These are phyloP conservation scores for Avena insularis DNA, from an alignment of 176 grass and related monocot species.

Conservation along the genomic window DNA sequence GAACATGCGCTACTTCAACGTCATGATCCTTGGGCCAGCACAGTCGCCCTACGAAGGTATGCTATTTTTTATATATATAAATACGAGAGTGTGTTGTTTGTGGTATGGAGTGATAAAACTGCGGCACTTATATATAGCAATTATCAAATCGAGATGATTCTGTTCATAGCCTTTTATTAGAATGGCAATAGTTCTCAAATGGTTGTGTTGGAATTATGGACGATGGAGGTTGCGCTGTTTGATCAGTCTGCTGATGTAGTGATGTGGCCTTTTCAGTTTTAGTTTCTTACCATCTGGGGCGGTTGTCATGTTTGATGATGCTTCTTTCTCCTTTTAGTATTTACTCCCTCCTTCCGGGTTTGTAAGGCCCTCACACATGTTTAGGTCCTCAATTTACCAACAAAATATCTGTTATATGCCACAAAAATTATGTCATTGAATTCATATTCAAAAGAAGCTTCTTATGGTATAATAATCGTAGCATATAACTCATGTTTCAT, in stretches of 20 bases:
- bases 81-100: not conserved
- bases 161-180: not conserved
- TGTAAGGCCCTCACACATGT: not conserved
- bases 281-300: not conserved
- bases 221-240: not conserved
- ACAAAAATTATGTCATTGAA: not conserved
- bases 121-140: not conserved
- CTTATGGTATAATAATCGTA: not conserved
- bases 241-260: not conserved
- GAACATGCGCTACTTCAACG: slow-evolving; percentile 99
- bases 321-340: slow-evolving; percentile 2
- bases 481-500: not conserved
- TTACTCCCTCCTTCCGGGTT: not conserved
- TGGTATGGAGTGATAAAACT: not conserved
- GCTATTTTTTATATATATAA: not conserved
- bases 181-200: slow-evolving; percentile 4
- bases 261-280: not conserved
- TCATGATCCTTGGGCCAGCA: slow-evolving; percentile 92
- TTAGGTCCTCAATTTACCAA: not conserved
- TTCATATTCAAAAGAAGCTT: not conserved
- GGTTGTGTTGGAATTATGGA: slow-evolving; percentile 15
- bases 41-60: slow-evolving; percentile 87
- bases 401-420: not conserved
- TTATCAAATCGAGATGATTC: not conserved
- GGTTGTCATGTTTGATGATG: not conserved